These are phyloP conservation scores for Pythium apleroticum DNA, from an alignment of 352 stramenopile species.

Conservation along the genomic window DNA sequence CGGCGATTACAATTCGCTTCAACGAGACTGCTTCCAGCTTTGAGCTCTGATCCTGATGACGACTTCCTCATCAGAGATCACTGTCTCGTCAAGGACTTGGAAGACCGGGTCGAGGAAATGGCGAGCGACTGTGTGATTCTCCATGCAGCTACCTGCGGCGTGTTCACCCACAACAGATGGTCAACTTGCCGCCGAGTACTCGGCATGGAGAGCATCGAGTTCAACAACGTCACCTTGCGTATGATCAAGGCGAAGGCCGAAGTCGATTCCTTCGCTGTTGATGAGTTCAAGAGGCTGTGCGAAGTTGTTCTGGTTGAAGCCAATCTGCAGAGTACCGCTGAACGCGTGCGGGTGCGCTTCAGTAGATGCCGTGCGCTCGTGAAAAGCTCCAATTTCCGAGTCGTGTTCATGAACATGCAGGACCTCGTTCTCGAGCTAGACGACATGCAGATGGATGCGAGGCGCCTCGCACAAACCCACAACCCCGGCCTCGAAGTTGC, in stretches of 20 bases:
- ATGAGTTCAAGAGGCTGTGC: constrained; percentile 38
- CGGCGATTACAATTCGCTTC: constrained; percentile 45
- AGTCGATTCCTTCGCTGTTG: background rate
- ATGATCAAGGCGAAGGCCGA: constrained; percentile 16
- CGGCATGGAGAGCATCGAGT: constrained; percentile 7
- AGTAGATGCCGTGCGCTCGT: constrained; percentile 32
- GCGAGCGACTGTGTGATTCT: constrained; percentile 46
- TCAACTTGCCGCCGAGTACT: constrained; percentile 12
- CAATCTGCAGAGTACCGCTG: constrained; percentile 34
- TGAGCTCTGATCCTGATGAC: background rate
- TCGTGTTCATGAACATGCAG: constrained; percentile 19
- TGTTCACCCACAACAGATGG: constrained; percentile 49
- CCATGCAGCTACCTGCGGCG: constrained; percentile 40
- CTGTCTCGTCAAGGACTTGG: constrained; percentile 35
- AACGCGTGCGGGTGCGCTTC: constrained; percentile 37
- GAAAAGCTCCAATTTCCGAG: constrained; percentile 14
- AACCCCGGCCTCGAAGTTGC: constrained; percentile 43
- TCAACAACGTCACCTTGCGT: constrained; percentile 9
- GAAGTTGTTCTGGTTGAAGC: constrained; percentile 58
- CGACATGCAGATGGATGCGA: constrained; percentile 18
- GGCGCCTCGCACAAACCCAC: constrained; percentile 31
- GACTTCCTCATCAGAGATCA: constrained; percentile 28
- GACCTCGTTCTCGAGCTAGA: constrained; percentile 17
- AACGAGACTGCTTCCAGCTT: constrained; percentile 24
- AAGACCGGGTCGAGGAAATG: constrained; percentile 45